Evolutionary conservation across 1,284 basidiomycete genomes (phyloP).

Genomic region (Athelia sp.): DNA sequence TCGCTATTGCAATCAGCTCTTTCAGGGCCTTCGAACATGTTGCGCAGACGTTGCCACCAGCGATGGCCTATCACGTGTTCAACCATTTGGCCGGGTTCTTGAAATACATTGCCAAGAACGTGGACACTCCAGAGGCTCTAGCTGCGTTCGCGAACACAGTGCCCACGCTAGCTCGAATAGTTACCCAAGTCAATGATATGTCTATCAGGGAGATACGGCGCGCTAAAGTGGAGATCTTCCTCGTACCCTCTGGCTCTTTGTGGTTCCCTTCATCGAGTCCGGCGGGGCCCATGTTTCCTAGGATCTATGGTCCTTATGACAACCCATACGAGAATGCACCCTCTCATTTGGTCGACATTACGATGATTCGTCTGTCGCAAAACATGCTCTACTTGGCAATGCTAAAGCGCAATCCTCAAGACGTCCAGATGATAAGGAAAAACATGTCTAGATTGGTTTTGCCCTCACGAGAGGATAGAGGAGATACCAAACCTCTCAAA

Average conservation of each 20-base stretch:
- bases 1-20: constrained; percentile 39
- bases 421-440: constrained; percentile 70
- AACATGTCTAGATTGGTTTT: constrained; percentile 59
- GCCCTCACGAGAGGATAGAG: constrained; percentile 37
- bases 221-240: constrained; percentile 66
- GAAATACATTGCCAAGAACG: constrained; percentile 49
- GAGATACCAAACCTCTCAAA: constrained; percentile 30
- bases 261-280: constrained; percentile 59
- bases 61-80: constrained; percentile 61
- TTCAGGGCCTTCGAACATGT: constrained; percentile 54
- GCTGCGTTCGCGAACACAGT: constrained; percentile 51
- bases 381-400: constrained; percentile 64
- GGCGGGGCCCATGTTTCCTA: constrained; percentile 55
- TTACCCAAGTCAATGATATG: constrained; percentile 64
- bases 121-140: constrained; percentile 36
- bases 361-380: constrained; percentile 68
- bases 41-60: constrained; percentile 52
- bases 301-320: constrained; percentile 26
- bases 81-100: constrained; percentile 70
- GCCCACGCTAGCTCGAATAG: constrained; percentile 54
- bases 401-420: constrained; percentile 64
- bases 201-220: constrained; percentile 71
- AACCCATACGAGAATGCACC: constrained; percentile 47
- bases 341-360: constrained; percentile 45
- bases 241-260: constrained; percentile 65